A percentile compares a stretch with the other conserved stretches of the same genome.
phyloP scores from a whole-genome alignment of 2,329 filamentous ascomycete species.

The Colletotrichum cordylinicola region DNA sequence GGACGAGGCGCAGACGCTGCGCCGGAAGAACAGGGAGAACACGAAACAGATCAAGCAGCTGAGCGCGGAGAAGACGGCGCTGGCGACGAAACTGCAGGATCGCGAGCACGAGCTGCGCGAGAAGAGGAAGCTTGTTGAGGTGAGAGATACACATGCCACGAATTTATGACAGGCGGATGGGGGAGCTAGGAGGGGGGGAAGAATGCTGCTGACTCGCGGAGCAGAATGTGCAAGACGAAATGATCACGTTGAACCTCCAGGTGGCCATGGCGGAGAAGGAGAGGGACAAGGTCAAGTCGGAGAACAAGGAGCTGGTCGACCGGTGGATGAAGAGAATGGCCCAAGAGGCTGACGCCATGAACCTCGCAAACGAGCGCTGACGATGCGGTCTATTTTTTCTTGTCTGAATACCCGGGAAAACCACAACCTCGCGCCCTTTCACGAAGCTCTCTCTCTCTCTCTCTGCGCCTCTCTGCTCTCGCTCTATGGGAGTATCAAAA shows the following conservation, averaged over 20 bases:
- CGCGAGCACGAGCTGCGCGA: slow-evolving; percentile 84
- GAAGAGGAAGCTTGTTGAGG: slow-evolving; percentile 84
- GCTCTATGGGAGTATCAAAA: slow-evolving; percentile 21
- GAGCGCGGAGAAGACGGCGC: slow-evolving; percentile 63
- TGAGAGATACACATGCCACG: slow-evolving; percentile 30
- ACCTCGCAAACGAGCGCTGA: slow-evolving; percentile 62
- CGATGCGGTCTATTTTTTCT: background rate
- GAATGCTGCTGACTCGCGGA: background rate
- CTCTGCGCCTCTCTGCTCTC: background rate
- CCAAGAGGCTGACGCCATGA: slow-evolving; percentile 88
- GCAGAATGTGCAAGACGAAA: slow-evolving; percentile 88
- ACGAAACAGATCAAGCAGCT: slow-evolving; percentile 65
- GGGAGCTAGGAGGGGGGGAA: background rate
- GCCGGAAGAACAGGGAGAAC: slow-evolving; percentile 64
- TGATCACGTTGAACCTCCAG: slow-evolving; percentile 86
- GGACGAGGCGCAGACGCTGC: slow-evolving; percentile 69
- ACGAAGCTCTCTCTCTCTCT: background rate
- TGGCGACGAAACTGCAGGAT: slow-evolving; percentile 75
- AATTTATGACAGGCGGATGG: too few species aligned
- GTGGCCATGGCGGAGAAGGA: slow-evolving; percentile 85
- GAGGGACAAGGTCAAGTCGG: slow-evolving; percentile 72
- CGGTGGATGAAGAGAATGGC: slow-evolving; percentile 91
- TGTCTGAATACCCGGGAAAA: background rate
- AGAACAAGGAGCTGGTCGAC: slow-evolving; percentile 89
- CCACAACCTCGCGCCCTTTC: background rate